Evolutionary conservation across 148 eudicot genomes (phyloP).

Genomic region (Bassia scoparia): DNA sequence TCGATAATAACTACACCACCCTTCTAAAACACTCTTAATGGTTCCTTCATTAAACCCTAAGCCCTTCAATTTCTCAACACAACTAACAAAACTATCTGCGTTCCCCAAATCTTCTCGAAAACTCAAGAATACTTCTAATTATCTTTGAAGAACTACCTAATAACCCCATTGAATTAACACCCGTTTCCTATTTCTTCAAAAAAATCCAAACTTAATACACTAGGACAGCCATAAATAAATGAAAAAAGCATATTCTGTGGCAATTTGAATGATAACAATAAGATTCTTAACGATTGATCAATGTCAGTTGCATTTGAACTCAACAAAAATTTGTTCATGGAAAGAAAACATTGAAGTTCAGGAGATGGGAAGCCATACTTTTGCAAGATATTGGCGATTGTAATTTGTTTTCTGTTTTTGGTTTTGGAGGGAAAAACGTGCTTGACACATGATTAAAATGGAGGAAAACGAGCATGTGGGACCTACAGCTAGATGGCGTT

Average conservation of each 20-base stretch:
- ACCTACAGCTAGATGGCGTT: no score
- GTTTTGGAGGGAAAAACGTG: constrained; percentile 31
- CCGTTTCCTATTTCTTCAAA: constrained; percentile 62
- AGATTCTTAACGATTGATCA: constrained; percentile 49
- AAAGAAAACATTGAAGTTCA: constrained; percentile 39
- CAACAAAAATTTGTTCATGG: constrained; percentile 48
- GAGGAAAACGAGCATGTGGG: no score
- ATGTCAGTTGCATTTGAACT: constrained; percentile 36
- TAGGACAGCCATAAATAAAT: constrained; percentile 49
- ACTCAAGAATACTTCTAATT: constrained; percentile 45
- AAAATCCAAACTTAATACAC: constrained; percentile 48
- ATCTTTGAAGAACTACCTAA: constrained; percentile 20
- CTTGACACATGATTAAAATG: no score
- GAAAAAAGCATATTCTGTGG: constrained; percentile 45
- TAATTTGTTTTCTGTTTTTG: constrained; percentile 37
- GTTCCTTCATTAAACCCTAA: constrained; percentile 57
- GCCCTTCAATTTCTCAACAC: constrained; percentile 48
- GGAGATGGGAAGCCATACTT: constrained; percentile 62
- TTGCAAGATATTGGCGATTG: constrained; percentile 49
- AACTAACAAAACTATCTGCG: constrained; percentile 40
- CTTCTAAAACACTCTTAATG: constrained; percentile 57
- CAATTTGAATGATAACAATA: constrained; percentile 44
- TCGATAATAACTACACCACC: constrained; percentile 37
- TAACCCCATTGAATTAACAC: constrained; percentile 29
- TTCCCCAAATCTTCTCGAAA: constrained; percentile 45